Base-by-base conservation (phyloP, 306 rosid genomes). In the Fragaria vesca region DNA sequence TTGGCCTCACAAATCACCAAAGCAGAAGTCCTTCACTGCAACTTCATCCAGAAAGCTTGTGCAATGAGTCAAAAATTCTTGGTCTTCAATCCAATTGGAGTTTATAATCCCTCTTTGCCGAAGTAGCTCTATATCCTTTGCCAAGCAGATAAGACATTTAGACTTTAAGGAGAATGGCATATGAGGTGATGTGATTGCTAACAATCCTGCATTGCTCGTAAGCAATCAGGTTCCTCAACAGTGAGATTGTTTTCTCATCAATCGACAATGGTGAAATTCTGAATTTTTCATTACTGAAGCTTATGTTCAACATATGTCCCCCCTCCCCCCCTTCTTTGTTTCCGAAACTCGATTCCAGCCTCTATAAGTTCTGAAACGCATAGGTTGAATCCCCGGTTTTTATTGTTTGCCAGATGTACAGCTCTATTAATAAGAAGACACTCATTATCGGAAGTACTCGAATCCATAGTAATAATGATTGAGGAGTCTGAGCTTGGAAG, bases 211-310 rank as follows among this genome's bases (percentile, higher is more conserved):
- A 30, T 30, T 80, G 81, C 34, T 84, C 84, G 80, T 81, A 84
- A 36, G 87, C 77, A 32, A 80, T 80, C 69, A 80, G 75, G 6
- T 80, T 84, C 75, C 80, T 80, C 79, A 76, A 73, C 32, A 80
- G 21, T 26, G 75, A 61, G 45, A 63, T 76, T 11, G 74, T 67
- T 26, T 77, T 73, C 20, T 77, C 76, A 20, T 73, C 51, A 1
- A 82, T 70, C 3, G 0, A 4, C 20, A 82, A 3, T 0, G 5
- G 67, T 0, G 86, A 71, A 1, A 74, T 75, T 1, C 6, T 21
- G 16, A 28, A 1, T 28, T 2, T 30, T 30, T 2, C 32, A 30
- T 30, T 30, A 30, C 32, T 30, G 32, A 30, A 30, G 32, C 32
- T 30, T 30, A 30, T 30, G 3, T 30, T 30, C 32, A 30, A 30